phyloP scores from a whole-genome alignment of 1,284 basidiomycete genomes.

The Cutaneotrichosporon sp. region DNA sequence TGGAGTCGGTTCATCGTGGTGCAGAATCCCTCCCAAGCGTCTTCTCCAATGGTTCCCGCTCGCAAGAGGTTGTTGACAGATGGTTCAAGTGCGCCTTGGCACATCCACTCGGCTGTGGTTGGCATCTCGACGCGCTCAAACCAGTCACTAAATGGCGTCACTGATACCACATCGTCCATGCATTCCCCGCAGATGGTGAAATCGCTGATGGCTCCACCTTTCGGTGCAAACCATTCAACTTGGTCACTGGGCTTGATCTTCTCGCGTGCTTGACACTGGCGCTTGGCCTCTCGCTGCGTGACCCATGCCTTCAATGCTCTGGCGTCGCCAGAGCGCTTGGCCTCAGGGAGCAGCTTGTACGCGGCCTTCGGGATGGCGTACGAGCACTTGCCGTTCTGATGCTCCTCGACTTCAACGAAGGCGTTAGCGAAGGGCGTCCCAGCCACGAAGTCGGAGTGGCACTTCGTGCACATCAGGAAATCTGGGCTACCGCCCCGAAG shows the following conservation, averaged over 20 bases:
- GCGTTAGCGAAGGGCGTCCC: neutral
- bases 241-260: neutral
- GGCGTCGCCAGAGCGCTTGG: neutral
- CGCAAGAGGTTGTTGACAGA: neutral
- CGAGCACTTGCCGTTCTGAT: neutral
- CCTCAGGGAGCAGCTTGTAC: neutral
- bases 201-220: neutral
- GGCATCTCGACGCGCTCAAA: neutral
- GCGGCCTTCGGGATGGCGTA: neutral
- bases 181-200: neutral
- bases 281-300: neutral
- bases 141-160: neutral
- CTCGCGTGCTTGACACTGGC: neutral
- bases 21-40: neutral
- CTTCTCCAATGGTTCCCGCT: neutral
- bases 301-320: neutral
- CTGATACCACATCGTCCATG: neutral
- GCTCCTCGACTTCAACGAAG: neutral
- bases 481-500: neutral
- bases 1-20: neutral
- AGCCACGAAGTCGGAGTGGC: neutral
- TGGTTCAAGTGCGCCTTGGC: neutral
- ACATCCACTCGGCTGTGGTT: neutral
- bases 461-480: constrained; percentile 2
- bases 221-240: neutral